Evolutionary conservation across 306 rosid genomes (phyloP).

Genomic region (Trifolium fragiferum): DNA sequence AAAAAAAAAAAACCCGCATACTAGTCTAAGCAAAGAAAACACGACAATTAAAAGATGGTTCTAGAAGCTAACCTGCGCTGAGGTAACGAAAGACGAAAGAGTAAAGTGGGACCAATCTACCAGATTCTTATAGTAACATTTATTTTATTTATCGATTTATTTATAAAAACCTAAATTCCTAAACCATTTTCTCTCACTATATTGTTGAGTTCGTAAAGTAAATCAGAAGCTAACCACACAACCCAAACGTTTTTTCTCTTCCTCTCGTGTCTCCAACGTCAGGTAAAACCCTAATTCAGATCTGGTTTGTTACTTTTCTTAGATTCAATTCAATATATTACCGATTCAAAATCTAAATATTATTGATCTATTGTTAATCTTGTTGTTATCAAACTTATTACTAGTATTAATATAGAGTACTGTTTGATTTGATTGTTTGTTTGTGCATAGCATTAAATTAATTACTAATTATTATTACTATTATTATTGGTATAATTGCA

Average conservation of each 20-base stretch:
- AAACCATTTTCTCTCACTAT: background rate
- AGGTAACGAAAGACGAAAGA: too few relatives aligned
- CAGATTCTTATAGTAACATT: too few relatives aligned
- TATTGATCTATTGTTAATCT: background rate
- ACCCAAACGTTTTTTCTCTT: background rate
- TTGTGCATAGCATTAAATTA: background rate
- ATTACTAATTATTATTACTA: background rate
- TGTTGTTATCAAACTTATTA: background rate
- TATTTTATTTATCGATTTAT: too few relatives aligned
- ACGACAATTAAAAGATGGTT: too few relatives aligned
- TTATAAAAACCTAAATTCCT: background rate
- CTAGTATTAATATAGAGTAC: background rate
- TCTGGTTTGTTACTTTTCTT: background rate
- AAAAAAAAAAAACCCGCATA: too few relatives aligned
- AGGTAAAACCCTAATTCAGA: slow-evolving; percentile 27
- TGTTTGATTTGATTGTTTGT: background rate
- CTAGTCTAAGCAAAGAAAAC: too few relatives aligned
- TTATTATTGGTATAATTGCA: background rate
- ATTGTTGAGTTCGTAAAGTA: background rate
- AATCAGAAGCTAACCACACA: slow-evolving; percentile 2
- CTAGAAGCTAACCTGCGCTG: too few relatives aligned
- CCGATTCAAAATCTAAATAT: background rate
- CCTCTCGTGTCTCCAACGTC: background rate
- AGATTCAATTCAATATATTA: background rate
- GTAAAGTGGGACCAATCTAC: too few relatives aligned